Base-by-base conservation (phyloP, 2,329 filamentous ascomycete genomes). In the Sporothrix globosa region DNA sequence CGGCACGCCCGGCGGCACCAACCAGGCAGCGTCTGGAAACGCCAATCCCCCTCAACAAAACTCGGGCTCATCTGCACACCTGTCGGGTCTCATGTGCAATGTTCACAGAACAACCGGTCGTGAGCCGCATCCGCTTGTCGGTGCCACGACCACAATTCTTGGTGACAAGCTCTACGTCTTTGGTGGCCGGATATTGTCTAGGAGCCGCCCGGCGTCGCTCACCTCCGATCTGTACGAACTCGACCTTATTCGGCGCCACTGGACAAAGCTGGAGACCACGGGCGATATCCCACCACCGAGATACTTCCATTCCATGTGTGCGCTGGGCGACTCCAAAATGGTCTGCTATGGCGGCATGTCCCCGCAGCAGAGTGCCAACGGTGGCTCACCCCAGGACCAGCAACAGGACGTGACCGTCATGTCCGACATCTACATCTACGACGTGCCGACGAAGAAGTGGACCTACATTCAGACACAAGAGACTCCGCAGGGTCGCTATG, bases 261-360 rank as follows among this genome's bases (percentile, higher is more conserved):
- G 96, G 96, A 93, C 90, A 14, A 97, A 94, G 78, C 79, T 98
- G 30, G 92, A 97, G 68, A 90, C 92, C 0, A 86, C 84, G 39
- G 96, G 96, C 58, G 93, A 98, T 76, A 83, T 96, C 50, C 96
- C 96, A 1, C 91, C 93, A 1, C 93, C 96, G 10, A 88, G 96
- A 72, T 99, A 99, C 79, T 99, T 99, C 75, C 96, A 99, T 82
- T 98, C 93, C 74, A 92, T 98, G 79, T 99, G 96, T 79, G 87
- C 92, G 1, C 82, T 99, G 2, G 96, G 96, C 27, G 96, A 98
- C 78, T 95, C 93, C 2, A 99, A 98, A 80, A 85, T 99, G 79
- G 95, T 99, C 3, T 98, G 95, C 80, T 99, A 98, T 80, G 96
- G 96, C 71, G 96, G 96, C 75, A 99, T 99, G 96, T 97, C 95